A percentile compares a stretch with the other conserved stretches of the same genome.
Conservation (phyloP, 169 alveolate species). For the Eimeria praecox region DNA sequence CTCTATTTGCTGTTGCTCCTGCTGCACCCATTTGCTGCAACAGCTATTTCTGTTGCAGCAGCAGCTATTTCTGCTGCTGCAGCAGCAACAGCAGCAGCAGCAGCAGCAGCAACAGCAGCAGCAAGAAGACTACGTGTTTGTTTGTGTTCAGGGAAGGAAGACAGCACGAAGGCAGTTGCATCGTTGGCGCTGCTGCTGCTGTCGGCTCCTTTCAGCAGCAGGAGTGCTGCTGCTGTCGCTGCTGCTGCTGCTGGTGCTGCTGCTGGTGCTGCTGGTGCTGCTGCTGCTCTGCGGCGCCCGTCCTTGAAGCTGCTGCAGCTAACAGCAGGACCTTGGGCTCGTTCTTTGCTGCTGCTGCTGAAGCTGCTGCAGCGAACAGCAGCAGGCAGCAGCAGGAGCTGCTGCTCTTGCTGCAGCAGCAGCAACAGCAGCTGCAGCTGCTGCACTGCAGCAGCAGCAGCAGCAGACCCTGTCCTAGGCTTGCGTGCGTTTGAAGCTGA, state of each 20-base stretch:
- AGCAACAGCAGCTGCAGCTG: slow-evolving; percentile 23
- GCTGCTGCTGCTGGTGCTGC: slow-evolving; percentile 16
- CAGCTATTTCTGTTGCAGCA: neutral
- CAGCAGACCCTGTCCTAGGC: slow-evolving; percentile 45
- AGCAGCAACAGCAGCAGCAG: slow-evolving; percentile 10
- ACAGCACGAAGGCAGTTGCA: neutral
- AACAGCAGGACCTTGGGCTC: neutral
- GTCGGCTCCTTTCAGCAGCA: slow-evolving; percentile 22
- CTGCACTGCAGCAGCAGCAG: slow-evolving; percentile 63
- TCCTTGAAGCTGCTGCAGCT: slow-evolving; percentile 59
- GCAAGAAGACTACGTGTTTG: neutral
- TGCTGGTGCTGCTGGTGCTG: neutral
- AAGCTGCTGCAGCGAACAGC: neutral
- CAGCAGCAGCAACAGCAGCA: slow-evolving; percentile 52
- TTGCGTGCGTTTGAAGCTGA: slow-evolving; percentile 30
- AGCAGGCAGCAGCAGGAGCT: neutral
- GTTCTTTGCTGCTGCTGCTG: neutral
- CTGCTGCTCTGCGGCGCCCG: slow-evolving; percentile 2
- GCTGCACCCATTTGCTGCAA: neutral
- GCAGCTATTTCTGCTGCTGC: neutral
- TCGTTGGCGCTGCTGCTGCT: slow-evolving; percentile 45
- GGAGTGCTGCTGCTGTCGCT: slow-evolving; percentile 36
- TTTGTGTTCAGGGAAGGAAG: neutral
- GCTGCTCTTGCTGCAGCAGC: slow-evolving; percentile 54
- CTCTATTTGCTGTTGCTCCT: neutral